A percentile compares a stretch with the other conserved stretches of the same genome.
These are phyloP conservation scores for Spathaspora jeffriesii DNA, from an alignment of 1,139 yeast species.

Conservation along the genomic window DNA sequence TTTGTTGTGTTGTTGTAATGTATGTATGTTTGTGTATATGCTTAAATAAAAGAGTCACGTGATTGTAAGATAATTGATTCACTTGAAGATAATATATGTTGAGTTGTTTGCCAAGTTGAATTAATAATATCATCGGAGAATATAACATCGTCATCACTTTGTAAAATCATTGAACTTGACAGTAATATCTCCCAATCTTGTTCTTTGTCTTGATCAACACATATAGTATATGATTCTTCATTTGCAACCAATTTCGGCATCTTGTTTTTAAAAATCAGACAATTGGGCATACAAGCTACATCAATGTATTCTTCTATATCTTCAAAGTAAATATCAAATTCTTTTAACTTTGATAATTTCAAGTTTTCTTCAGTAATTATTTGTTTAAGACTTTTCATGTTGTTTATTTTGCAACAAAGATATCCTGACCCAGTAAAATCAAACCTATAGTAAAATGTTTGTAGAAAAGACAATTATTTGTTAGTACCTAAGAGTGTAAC, in stretches of 20 bases:
- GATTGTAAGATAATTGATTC: slow-evolving; percentile 6
- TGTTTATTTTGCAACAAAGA: neutral
- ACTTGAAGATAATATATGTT: slow-evolving; percentile 6
- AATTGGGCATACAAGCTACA: slow-evolving; percentile 13
- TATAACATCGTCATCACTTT: neutral
- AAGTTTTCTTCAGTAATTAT: slow-evolving; percentile 20
- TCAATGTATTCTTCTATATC: slow-evolving; percentile 11
- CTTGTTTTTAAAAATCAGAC: slow-evolving; percentile 3
- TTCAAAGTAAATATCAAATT: slow-evolving; percentile 18
- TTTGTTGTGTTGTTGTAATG: slow-evolving; percentile 1
- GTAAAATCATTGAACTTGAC: slow-evolving; percentile 1
- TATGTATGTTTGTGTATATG: neutral
- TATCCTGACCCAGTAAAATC: too few species aligned
- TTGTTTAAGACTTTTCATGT: slow-evolving; percentile 19
- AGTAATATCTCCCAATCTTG: slow-evolving; percentile 7
- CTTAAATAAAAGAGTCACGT: slow-evolving; percentile 2
- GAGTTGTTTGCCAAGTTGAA: slow-evolving; percentile 11
- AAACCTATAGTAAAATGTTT: too few species aligned
- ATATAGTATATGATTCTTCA: slow-evolving; percentile 6
- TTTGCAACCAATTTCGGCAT: slow-evolving; percentile 13
- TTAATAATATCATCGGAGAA: slow-evolving; percentile 6
- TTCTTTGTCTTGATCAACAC: neutral
- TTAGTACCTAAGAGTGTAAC: too few species aligned
- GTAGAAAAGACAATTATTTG: too few species aligned
- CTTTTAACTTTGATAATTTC: slow-evolving; percentile 16